Percentiles rank a stretch among this genome's conserved stretches.
Conservation (phyloP, 768 basidiomycete genomes). For the Mycena kentingensis region DNA sequence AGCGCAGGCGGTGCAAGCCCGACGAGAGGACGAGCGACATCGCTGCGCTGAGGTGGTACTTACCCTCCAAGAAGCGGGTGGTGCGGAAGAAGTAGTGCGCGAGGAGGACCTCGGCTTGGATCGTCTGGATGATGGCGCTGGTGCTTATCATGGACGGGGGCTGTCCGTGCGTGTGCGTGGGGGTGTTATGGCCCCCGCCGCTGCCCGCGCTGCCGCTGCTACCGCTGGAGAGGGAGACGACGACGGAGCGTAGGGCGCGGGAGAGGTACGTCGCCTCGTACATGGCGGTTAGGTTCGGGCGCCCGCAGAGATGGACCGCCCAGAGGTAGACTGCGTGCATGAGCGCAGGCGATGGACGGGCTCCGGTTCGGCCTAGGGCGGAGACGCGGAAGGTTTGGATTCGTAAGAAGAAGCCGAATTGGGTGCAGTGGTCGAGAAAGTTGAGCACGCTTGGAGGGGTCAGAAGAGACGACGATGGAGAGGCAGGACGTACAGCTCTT, state of each 20-base stretch:
- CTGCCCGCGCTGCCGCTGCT: no score
- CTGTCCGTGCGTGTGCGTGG: no score
- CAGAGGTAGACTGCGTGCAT: slow-evolving; percentile 22
- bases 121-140: slow-evolving; percentile 34
- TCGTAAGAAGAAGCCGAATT: slow-evolving; percentile 52
- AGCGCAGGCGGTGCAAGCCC: slow-evolving; percentile 32
- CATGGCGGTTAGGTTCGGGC: slow-evolving; percentile 8
- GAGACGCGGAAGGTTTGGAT: slow-evolving; percentile 35
- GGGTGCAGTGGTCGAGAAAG: slow-evolving; percentile 27
- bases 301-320: slow-evolving; percentile 23
- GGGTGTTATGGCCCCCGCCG: no score
- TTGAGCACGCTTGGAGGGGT: slow-evolving; percentile 12
- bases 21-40: slow-evolving; percentile 35
- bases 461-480: background rate
- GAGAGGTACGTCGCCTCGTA: slow-evolving; percentile 21
- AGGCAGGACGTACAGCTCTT: slow-evolving; percentile 10
- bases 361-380: slow-evolving; percentile 25
- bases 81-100: slow-evolving; percentile 46
- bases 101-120: slow-evolving; percentile 47
- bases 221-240: slow-evolving; percentile 21
- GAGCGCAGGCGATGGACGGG: slow-evolving; percentile 15
- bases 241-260: slow-evolving; percentile 20
- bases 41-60: slow-evolving; percentile 43
- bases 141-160: no score
- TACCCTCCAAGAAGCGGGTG: slow-evolving; percentile 46